Evolutionary conservation across 169 alveolate species (phyloP), one percentile per base, ranked within the genome.

Genomic region (Nephromyces sp.): DNA sequence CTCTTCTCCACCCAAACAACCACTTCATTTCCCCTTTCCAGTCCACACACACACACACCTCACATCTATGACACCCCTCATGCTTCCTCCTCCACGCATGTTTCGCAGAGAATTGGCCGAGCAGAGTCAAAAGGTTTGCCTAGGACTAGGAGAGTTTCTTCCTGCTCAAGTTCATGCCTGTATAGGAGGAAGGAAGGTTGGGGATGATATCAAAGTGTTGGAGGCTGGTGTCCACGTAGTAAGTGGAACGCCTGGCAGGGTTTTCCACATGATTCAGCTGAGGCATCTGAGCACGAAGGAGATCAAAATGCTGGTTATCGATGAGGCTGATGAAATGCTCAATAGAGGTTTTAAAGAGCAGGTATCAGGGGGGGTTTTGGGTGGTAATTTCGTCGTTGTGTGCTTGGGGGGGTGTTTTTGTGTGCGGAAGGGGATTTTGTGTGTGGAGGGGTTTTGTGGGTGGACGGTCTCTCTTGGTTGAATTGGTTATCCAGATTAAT

Each of bases 101-200:
- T n/a, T n/a, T n/a, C n/a, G n/a, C n/a, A n/a, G 99, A 76, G 99
- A 97, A 84, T 84, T 96, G 31, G 99, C 99, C 8, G 98, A 96
- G 70, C 98, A 96, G 82, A 89, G 95, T 32, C 95, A 94, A 80
- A 92, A 93, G 84, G 99, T 96, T n/a, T 88, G 94, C 79, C 66
- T 93, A 61, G 98, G 99, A 22, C 87, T 97, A 25, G 99, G 99
- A 0, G 99, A 96, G 78, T 95, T 92, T 86, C 78, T 97, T 91
- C 89, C 95, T 79, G 95, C 95, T 35, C 81, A 75, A 68, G 78
- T 90, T 21, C 98, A 95, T 77, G 92, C 95, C 70, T 96, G 98
- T 79, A 88, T 94, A 32, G 99, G 98, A 22, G 99, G 99, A 6
- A 95, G 92, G 88, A 87, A 92, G 51, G 93, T 96, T 15, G 87